These are phyloP conservation scores for Fusarium metavorans DNA, from an alignment of 2,329 filamentous ascomycete genomes.

Conservation along the genomic window DNA sequence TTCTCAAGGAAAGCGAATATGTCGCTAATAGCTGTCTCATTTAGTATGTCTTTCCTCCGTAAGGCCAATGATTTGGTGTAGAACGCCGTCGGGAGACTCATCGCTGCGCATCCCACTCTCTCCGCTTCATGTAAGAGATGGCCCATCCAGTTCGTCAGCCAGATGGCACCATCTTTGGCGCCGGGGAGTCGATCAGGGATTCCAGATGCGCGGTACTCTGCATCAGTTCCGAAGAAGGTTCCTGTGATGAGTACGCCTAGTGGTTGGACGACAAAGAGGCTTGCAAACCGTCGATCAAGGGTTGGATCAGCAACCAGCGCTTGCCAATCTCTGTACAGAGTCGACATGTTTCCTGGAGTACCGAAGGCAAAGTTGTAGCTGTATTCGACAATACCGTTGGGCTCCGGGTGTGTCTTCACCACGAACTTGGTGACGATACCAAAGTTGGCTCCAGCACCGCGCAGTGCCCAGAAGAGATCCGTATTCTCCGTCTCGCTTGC, in stretches of 20 bases:
- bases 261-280: constrained; percentile 66
- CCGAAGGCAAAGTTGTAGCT: constrained; percentile 66
- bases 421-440: constrained; percentile 70
- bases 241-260: constrained; percentile 68
- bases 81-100: constrained; percentile 63
- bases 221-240: constrained; percentile 70
- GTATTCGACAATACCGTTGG: constrained; percentile 68
- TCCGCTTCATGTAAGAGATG: constrained; percentile 66
- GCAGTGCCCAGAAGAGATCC: constrained; percentile 69
- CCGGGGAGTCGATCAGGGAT: constrained; percentile 61
- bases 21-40: constrained; percentile 56
- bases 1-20: constrained; percentile 67
- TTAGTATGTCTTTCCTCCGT: constrained; percentile 60
- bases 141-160: constrained; percentile 73
- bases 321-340: constrained; percentile 69
- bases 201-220: constrained; percentile 65
- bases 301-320: constrained; percentile 64
- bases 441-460: constrained; percentile 67
- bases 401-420: constrained; percentile 67
- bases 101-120: constrained; percentile 59
- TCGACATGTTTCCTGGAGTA: constrained; percentile 59
- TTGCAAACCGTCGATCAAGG: constrained; percentile 69
- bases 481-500: constrained; percentile 61
- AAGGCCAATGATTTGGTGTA: constrained; percentile 70
- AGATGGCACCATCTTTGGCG: constrained; percentile 54